Conservation (phyloP, 192 early-diverging fungal species). For the Rhizophagus sp. region DNA sequence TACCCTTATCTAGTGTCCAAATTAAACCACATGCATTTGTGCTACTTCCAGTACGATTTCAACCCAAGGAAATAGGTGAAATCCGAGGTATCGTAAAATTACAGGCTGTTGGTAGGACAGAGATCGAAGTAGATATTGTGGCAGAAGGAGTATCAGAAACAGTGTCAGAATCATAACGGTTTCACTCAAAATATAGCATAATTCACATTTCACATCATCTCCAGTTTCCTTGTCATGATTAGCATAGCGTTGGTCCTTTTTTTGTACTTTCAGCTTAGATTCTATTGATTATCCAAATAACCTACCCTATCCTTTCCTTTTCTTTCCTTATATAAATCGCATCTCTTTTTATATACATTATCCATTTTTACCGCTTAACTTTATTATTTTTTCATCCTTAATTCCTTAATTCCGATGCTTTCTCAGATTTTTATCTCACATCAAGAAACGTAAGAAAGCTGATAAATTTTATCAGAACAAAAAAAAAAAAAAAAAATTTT, state of each 20-base stretch:
- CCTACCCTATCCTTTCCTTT: neutral
- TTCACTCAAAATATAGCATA: neutral
- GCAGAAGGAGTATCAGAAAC: slow-evolving; percentile 20
- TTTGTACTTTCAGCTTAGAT: too few species aligned
- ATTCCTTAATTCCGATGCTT: neutral
- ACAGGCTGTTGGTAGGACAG: slow-evolving; percentile 18
- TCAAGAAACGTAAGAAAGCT: neutral
- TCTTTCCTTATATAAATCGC: neutral
- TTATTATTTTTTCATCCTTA: neutral
- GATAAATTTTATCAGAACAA: neutral
- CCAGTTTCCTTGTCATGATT: neutral
- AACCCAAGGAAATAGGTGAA: slow-evolving; percentile 25
- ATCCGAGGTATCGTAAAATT: slow-evolving; percentile 20
- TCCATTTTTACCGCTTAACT: slow-evolving; percentile 53
- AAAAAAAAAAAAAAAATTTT: neutral
- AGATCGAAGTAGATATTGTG: slow-evolving; percentile 15
- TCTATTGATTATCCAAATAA: too few species aligned
- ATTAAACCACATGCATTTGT: slow-evolving; percentile 25
- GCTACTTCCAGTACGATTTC: slow-evolving; percentile 24
- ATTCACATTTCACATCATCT: neutral
- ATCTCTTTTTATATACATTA: neutral
- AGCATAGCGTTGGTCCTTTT: neutral
- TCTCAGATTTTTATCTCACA: neutral
- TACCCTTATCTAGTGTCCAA: slow-evolving; percentile 29
- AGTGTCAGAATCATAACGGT: neutral